These are phyloP conservation scores for Acrocalymma vagum DNA, from an alignment of 2,329 filamentous ascomycete species.

Conservation along the genomic window DNA sequence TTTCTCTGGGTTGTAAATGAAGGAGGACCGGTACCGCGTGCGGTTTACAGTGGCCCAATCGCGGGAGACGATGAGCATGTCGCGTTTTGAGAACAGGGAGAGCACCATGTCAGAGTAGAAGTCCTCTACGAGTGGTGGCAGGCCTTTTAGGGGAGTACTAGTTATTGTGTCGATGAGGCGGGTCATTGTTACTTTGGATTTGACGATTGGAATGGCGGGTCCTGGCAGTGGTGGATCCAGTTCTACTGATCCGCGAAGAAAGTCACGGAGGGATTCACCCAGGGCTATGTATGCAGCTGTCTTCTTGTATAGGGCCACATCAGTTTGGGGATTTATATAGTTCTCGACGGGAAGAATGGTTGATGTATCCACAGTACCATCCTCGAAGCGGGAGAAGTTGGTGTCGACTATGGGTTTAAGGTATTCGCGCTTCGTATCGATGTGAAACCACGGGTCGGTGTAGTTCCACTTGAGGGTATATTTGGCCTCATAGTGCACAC, in stretches of 20 bases:
- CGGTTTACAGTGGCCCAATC: constrained; percentile 26
- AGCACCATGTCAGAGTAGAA: constrained; percentile 46
- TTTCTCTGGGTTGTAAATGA: constrained; percentile 37
- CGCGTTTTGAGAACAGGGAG: constrained; percentile 44
- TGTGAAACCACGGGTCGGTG: constrained; percentile 35
- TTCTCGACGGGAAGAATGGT: constrained; percentile 34
- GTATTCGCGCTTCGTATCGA: constrained; percentile 28
- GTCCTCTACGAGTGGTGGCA: constrained; percentile 29
- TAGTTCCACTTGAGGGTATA: constrained; percentile 45
- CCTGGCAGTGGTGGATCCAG: constrained; percentile 35
- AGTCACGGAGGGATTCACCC: constrained; percentile 39
- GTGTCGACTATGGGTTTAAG: constrained; percentile 40
- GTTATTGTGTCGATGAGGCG: constrained; percentile 50
- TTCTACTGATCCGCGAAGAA: constrained; percentile 40
- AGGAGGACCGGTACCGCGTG: constrained; percentile 35
- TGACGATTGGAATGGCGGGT: constrained; percentile 33
- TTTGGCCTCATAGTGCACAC: constrained; percentile 43
- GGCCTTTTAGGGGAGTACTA: constrained; percentile 30
- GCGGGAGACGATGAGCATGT: constrained; percentile 33
- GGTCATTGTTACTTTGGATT: constrained; percentile 52
- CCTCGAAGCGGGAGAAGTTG: constrained; percentile 33
- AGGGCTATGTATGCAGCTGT: constrained; percentile 44
- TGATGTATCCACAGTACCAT: constrained; percentile 40
- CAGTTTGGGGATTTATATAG: constrained; percentile 31
- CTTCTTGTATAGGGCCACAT: constrained; percentile 41